Evolutionary conservation across 2,329 filamentous ascomycete genomes (phyloP).

Genomic region (Paramyrothecium sp.): DNA sequence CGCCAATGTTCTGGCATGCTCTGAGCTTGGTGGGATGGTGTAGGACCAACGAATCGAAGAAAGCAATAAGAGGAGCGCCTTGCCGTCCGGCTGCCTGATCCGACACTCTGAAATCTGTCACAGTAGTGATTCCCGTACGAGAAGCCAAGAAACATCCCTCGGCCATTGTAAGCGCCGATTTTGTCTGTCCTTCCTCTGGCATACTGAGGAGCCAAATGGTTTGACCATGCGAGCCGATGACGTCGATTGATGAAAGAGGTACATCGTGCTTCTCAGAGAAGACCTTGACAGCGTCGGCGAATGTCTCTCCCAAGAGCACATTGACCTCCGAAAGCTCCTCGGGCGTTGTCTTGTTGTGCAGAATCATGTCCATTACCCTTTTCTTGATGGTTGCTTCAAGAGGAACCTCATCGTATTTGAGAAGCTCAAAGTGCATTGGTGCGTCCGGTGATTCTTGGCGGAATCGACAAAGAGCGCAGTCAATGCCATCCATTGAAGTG

Average conservation of each 20-base stretch:
- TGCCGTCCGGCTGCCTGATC: conserved; percentile 47
- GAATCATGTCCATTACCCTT: conserved; percentile 56
- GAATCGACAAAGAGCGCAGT: conserved; percentile 58
- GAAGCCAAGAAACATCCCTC: conserved; percentile 55
- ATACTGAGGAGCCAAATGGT: conserved; percentile 57
- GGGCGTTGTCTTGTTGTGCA: conserved; percentile 50
- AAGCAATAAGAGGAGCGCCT: conserved; percentile 48
- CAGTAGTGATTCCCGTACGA: conserved; percentile 54
- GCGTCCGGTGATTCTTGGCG: conserved; percentile 48
- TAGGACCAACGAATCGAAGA: conserved; percentile 49
- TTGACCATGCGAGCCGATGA: conserved; percentile 57
- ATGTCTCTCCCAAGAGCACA: conserved; percentile 54
- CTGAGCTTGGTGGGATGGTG: conserved; percentile 54
- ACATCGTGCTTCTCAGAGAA: conserved; percentile 47
- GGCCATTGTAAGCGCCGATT: conserved; percentile 53
- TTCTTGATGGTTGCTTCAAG: conserved; percentile 53
- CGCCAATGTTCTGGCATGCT: conserved; percentile 61
- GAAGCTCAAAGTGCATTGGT: conserved; percentile 54
- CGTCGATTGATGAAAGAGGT: conserved; percentile 45
- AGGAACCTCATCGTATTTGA: conserved; percentile 57
- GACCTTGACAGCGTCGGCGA: conserved; percentile 47
- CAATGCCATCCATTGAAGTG: conserved; percentile 55
- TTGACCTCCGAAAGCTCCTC: conserved; percentile 56
- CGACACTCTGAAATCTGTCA: conserved; percentile 50
- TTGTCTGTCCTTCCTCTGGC: conserved; percentile 44